Evolutionary conservation across 1,284 basidiomycete genomes (phyloP), one percentile per base, ranked within the genome.

Genomic region (Cutaneotrichosporon cavernicola): DNA sequence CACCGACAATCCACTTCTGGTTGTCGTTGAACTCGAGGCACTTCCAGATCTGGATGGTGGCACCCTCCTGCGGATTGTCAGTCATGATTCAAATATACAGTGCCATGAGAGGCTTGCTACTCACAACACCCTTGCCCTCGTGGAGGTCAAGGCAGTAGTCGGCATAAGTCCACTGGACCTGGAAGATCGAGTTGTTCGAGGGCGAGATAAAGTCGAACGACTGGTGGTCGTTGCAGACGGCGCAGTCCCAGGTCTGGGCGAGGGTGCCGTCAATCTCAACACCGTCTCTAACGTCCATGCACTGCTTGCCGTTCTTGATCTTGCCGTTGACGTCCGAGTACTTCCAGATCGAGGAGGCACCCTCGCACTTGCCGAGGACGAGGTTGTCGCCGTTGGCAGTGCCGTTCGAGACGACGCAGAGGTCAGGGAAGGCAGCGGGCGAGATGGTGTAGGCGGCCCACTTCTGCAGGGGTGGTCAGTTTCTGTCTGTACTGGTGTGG

Each of bases 191-290:
- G 52, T 58, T 30, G 52, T 56, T 43, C 58, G 49, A 21, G 34
- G n/a, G 43, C 53, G 30, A 36, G 40, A 49, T 31, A 52, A 73
- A 56, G 38, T 62, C 61, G 64, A 73, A 79, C 36, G 59, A 55
- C 65, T 79, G 77, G 69, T 77, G 73, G 51, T 67, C 61, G 69
- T 75, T 75, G 64, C 68, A 62, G 49, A 59, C 30, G 68, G 63
- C 72, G 68, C 76, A 77, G 21, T 61, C 65, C 76, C 76, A 79
- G 32, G 74, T 56, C 65, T 79, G 77, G 36, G 70, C 40, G 40
- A 65, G 64, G 70, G 73, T 79, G 18, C 77, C 77, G 56, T 73
- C 72, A 65, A 66, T 65, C 31, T 60, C 49, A 3, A 62, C 65
- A 40, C 72, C 75, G 65, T 77, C 72, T 11, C 66, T 65, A 50